phyloP scores from a whole-genome alignment of 1,139 yeast species.

The Oligophagozyma castellii region DNA sequence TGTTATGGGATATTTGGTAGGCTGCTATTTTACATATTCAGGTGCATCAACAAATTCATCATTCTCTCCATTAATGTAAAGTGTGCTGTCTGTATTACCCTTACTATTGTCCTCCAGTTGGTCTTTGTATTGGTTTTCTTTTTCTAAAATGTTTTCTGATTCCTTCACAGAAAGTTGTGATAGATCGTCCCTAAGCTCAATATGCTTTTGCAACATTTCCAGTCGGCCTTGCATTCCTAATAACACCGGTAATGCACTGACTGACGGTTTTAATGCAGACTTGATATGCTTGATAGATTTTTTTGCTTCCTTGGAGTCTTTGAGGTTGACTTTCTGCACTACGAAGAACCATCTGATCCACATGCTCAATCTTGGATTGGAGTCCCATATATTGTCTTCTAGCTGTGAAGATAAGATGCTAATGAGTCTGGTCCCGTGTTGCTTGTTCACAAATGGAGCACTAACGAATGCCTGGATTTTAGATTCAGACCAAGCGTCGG shows the following conservation, averaged over 20 bases:
- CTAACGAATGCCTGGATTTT: slow-evolving; percentile 8
- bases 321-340: slow-evolving; percentile 1
- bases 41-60: slow-evolving; percentile 33
- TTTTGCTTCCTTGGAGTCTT: slow-evolving; percentile 11
- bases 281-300: slow-evolving; percentile 18
- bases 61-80: slow-evolving; percentile 38
- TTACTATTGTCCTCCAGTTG: slow-evolving; percentile 6
- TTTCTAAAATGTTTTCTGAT: slow-evolving; percentile 7
- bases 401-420: slow-evolving; percentile 9
- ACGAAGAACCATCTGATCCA: slow-evolving; percentile 23
- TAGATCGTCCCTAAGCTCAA: slow-evolving; percentile 49
- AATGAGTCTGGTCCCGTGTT: no score
- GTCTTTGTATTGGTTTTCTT: slow-evolving; percentile 3
- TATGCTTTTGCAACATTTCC: slow-evolving; percentile 62
- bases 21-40: slow-evolving; percentile 7
- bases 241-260: slow-evolving; percentile 42
- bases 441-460: no score
- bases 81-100: slow-evolving; percentile 13
- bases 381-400: slow-evolving; percentile 14
- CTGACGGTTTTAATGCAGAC: slow-evolving; percentile 15
- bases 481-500: slow-evolving; percentile 13
- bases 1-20: not conserved
- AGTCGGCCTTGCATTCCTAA: slow-evolving; percentile 79
- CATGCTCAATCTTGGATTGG: slow-evolving; percentile 6
- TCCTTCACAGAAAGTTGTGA: slow-evolving; percentile 11